Conservation (phyloP, 768 basidiomycete species). For the Termitomyces sp. region DNA sequence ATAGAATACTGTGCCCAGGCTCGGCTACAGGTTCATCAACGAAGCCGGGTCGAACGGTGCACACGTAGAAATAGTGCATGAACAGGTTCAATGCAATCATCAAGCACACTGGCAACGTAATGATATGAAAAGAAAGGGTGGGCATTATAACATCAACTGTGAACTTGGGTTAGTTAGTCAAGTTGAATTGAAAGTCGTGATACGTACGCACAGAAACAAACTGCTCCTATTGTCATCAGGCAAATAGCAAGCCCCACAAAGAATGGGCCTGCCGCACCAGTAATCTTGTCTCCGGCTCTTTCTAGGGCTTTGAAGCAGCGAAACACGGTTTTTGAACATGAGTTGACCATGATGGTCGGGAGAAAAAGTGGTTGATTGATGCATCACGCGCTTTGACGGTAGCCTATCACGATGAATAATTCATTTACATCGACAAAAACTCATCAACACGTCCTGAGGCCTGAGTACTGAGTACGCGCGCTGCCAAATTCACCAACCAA, state of each 20-base stretch:
- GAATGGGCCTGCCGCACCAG: slow-evolving; percentile 88
- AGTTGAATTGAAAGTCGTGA: neutral
- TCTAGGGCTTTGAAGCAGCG: slow-evolving; percentile 36
- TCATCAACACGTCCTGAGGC: neutral
- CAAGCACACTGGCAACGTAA: slow-evolving; percentile 68
- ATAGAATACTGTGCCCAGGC: slow-evolving; percentile 44
- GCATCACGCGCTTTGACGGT: neutral
- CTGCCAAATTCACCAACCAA: too few species aligned
- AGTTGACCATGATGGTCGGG: neutral
- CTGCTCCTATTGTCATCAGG: slow-evolving; percentile 63
- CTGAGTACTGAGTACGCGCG: too few species aligned
- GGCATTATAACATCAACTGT: slow-evolving; percentile 81
- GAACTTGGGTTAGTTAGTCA: slow-evolving; percentile 4
- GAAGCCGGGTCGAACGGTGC: slow-evolving; percentile 79
- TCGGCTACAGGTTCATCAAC: slow-evolving; percentile 55
- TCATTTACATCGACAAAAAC: neutral
- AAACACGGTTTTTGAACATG: slow-evolving; percentile 1
- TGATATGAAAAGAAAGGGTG: slow-evolving; percentile 52
- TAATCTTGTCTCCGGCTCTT: slow-evolving; percentile 71
- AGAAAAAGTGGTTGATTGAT: neutral
- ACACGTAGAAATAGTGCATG: slow-evolving; percentile 83
- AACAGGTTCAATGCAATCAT: slow-evolving; percentile 76
- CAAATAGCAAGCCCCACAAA: slow-evolving; percentile 82
- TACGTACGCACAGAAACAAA: slow-evolving; percentile 75
- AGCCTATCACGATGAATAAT: neutral